These are phyloP conservation scores for Podospora tetraspora DNA, from an alignment of 495 filamentous ascomycete species.

Conservation along the genomic window DNA sequence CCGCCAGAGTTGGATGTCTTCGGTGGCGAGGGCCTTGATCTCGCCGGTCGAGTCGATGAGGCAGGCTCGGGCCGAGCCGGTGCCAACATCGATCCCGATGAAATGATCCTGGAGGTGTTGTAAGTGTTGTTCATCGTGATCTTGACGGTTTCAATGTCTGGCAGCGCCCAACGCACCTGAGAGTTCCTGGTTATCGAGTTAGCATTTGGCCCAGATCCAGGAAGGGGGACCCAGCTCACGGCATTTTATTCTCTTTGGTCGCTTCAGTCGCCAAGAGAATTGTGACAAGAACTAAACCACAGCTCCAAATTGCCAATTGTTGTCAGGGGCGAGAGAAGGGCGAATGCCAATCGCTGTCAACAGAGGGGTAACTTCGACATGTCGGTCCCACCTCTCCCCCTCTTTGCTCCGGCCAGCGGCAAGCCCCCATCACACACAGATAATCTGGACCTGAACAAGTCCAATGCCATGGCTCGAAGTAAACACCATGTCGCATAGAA, in stretches of 20 bases:
- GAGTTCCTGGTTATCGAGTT: slow-evolving; percentile 9
- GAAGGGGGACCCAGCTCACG: neutral
- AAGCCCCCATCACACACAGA: neutral
- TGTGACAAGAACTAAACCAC: neutral
- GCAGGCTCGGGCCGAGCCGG: slow-evolving; percentile 89
- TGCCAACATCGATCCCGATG: slow-evolving; percentile 94
- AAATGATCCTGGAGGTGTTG: slow-evolving; percentile 47
- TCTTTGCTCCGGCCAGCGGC: neutral
- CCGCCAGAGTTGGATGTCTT: slow-evolving; percentile 92
- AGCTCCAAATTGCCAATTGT: neutral
- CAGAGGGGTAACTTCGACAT: neutral
- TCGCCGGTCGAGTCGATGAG: slow-evolving; percentile 87
- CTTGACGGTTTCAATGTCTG: neutral
- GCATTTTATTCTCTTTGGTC: neutral
- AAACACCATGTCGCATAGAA: neutral
- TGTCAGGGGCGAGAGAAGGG: neutral
- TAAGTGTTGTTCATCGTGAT: neutral
- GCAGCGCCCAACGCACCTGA: slow-evolving; percentile 17
- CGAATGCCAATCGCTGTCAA: neutral
- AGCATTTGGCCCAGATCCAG: neutral
- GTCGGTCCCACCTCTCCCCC: neutral
- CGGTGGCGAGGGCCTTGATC: slow-evolving; percentile 83
- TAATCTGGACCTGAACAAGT: neutral
- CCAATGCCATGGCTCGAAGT: neutral
- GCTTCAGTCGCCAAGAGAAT: neutral